Evolutionary conservation across 441 rosid genomes (phyloP).

Genomic region (Iberis amara): DNA sequence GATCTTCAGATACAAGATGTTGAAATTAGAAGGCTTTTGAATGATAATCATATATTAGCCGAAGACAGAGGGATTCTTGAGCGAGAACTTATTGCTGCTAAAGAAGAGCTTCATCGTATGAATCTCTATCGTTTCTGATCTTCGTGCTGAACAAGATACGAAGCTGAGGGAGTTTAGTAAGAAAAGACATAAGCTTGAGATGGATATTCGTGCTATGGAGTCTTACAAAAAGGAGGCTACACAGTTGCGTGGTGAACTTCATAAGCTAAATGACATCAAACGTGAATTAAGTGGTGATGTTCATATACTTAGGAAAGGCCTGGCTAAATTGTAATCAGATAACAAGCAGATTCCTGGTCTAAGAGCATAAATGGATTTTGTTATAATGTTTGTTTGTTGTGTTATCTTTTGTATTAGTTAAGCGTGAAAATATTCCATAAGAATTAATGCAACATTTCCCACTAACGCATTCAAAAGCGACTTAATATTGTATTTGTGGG

Average conservation of each 20-base stretch:
- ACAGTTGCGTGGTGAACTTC: conserved; percentile 65
- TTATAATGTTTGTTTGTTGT: too few relatives aligned
- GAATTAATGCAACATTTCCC: too few relatives aligned
- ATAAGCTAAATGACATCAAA: conserved; percentile 63
- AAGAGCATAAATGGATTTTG: too few relatives aligned
- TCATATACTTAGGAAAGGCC: conserved; percentile 67
- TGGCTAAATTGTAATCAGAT: conserved; percentile 61
- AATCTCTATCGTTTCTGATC: conserved; percentile 55
- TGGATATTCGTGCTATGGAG: conserved; percentile 76
- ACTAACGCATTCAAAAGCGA: too few relatives aligned
- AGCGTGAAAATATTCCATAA: too few relatives aligned
- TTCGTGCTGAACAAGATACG: conserved; percentile 67
- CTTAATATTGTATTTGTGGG: too few relatives aligned
- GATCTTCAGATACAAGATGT: conserved; percentile 79
- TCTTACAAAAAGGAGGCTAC: conserved; percentile 68
- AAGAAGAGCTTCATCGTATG: conserved; percentile 85
- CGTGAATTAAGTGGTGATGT: conserved; percentile 68
- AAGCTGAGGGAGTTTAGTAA: conserved; percentile 66
- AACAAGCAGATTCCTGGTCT: conserved; percentile 69
- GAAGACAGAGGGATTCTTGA: conserved; percentile 74
- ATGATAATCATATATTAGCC: conserved; percentile 64
- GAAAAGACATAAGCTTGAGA: conserved; percentile 81
- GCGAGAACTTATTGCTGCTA: conserved; percentile 71
- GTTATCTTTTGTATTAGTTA: too few relatives aligned
- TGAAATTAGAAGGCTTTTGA: conserved; percentile 71